Base-by-base conservation (phyloP, 176 grass and related monocot genomes). In the Cenchrus fungigraminus region DNA sequence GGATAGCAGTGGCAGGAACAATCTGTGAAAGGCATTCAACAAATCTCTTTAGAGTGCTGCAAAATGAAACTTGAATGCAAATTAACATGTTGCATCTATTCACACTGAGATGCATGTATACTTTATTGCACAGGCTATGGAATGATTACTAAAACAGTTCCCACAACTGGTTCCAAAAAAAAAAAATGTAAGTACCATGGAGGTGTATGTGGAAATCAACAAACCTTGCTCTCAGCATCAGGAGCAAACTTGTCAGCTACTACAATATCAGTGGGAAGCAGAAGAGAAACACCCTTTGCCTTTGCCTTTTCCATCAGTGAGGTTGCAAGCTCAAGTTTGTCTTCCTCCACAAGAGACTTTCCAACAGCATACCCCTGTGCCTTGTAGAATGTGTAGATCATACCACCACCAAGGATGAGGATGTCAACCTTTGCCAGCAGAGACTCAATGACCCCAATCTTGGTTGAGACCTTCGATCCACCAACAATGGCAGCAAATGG, bases 301-400 rank as follows among this genome's bases (percentile, higher is more conserved):
- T 98, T 98, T 0, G 96, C 93, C 43, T 88, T 98, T n/a, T 95
- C 93, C 1, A 98, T 77, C 31, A 98, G 91, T 57, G 69, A 78
- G 42, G 89, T 94, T 72, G 96, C 96, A 74, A 98, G 96, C 9
- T 89, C 96, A 87, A 98, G 91, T 83, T 98, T 98, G 67, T 98
- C 96, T 83, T 94, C 91, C 84, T 98, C 96, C 50, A 98, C 91
- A 87, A 98, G 93, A 59, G 96, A 98, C n/a, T 91, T 93, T 73
- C 96, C 96, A 22, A 98, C 89, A n/a, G 87, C 19, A 31, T 87
- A 86, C 58, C 96, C 96, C 71, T 98, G 93, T 12, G 96, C 96
- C 63, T 94, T 98, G 91, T 95, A 98, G 73, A 98, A 98, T 57
- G 93, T 98, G 85, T 68, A 98, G 50, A 92, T 95, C 96, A 98